Evolutionary conservation across 306 rosid genomes (phyloP).

Genomic region (Prunus davidiana): DNA sequence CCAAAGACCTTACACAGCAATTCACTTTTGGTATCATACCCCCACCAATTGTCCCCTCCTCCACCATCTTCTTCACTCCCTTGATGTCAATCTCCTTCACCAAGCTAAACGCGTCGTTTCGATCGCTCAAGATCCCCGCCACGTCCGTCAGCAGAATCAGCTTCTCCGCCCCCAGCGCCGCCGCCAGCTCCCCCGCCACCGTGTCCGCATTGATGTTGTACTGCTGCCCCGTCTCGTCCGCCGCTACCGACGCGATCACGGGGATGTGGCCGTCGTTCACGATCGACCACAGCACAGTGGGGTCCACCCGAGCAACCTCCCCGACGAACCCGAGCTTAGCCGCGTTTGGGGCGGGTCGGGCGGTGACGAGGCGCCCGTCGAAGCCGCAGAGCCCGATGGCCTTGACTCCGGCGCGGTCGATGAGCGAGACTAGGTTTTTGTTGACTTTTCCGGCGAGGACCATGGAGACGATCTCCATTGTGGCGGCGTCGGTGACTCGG

Average conservation of each 20-base stretch:
- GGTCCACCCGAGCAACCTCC: conserved; percentile 66
- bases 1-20: conserved; percentile 73
- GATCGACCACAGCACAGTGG: conserved; percentile 56
- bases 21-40: conserved; percentile 95
- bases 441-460: conserved; percentile 88
- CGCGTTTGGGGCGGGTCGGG: conserved; percentile 71
- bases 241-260: conserved; percentile 85
- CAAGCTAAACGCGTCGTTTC: conserved; percentile 54
- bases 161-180: conserved; percentile 91
- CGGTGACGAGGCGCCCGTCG: conserved; percentile 74
- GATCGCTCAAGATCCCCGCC: conserved; percentile 71
- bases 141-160: conserved; percentile 84
- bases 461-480: conserved; percentile 98
- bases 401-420: conserved; percentile 75
- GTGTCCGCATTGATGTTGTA: conserved; percentile 91
- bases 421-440: conserved; percentile 67
- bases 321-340: conserved; percentile 77
- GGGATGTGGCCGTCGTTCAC: conserved; percentile 66
- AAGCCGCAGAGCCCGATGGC: conserved; percentile 86
- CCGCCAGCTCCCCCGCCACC: conserved; percentile 85
- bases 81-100: conserved; percentile 70
- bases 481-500: conserved; percentile 76
- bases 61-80: conserved; percentile 72
- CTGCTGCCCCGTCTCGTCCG: conserved; percentile 70
- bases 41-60: conserved; percentile 66